phyloP scores from a whole-genome alignment of 23 red algal species.

The Gracilaria gracilis region DNA sequence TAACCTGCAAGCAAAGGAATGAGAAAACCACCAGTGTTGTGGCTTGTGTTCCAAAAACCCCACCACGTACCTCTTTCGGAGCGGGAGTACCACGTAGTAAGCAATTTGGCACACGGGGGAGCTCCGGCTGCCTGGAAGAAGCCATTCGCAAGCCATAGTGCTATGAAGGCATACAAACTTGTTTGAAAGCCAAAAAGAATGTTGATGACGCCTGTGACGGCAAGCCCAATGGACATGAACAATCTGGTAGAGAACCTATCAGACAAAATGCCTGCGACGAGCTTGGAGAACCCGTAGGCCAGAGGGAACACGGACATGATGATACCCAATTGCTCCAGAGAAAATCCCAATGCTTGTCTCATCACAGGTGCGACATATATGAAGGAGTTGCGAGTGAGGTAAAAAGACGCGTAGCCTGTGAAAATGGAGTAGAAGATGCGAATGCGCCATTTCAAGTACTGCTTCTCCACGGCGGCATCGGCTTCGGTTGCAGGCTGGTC shows the following conservation, averaged over 20 bases:
- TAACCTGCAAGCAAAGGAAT: slow-evolving; percentile 98
- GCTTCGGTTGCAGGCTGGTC: background rate
- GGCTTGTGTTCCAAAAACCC: slow-evolving; percentile 99
- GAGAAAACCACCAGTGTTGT: slow-evolving; percentile 99
- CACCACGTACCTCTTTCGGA: slow-evolving; percentile 98
- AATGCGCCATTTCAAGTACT: slow-evolving; percentile 82
- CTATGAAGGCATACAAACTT: slow-evolving; percentile 76
- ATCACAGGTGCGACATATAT: slow-evolving; percentile 96
- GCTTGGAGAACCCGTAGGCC: slow-evolving; percentile 98
- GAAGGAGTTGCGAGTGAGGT: slow-evolving; percentile 99
- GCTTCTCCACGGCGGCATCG: slow-evolving; percentile 46
- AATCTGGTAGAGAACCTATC: slow-evolving; percentile 94
- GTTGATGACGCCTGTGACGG: slow-evolving; percentile 94
- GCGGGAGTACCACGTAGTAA: slow-evolving; percentile 97
- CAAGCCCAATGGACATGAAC: slow-evolving; percentile 96
- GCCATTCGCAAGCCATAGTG: slow-evolving; percentile 93
- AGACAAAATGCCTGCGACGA: slow-evolving; percentile 89
- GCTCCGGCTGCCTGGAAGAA: slow-evolving; percentile 98
- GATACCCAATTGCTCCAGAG: slow-evolving; percentile 93
- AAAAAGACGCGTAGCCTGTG: slow-evolving; percentile 96
- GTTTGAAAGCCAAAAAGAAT: slow-evolving; percentile 97
- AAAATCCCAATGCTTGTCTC: slow-evolving; percentile 89
- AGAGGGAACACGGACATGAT: slow-evolving; percentile 97
- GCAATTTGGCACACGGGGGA: slow-evolving; percentile 96
- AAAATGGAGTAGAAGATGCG: slow-evolving; percentile 99